phyloP scores from a whole-genome alignment of 768 basidiomycete species.

The Pisolithus sp. region DNA sequence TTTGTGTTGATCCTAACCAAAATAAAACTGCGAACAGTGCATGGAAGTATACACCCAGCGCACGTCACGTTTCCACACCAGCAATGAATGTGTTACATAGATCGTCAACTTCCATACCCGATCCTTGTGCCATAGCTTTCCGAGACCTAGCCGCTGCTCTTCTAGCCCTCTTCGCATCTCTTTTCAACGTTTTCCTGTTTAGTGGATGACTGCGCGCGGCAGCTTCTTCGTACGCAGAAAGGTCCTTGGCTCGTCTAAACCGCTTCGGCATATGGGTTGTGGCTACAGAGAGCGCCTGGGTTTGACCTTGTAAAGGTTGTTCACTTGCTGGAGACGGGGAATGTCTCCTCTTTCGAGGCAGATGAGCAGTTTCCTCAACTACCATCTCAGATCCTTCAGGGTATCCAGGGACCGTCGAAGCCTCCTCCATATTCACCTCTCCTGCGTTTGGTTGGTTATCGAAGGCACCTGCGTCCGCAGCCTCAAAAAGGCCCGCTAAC shows the following conservation, averaged over 20 bases:
- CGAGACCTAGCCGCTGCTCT: slow-evolving; percentile 38
- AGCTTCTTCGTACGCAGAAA: slow-evolving; percentile 47
- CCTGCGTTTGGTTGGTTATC: slow-evolving; percentile 34
- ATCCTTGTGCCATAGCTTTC: slow-evolving; percentile 1
- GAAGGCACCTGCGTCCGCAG: slow-evolving; percentile 78
- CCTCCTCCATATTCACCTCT: slow-evolving; percentile 41
- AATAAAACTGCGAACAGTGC: too few species aligned
- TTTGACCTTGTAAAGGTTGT: neutral
- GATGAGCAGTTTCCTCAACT: slow-evolving; percentile 34
- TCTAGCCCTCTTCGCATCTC: slow-evolving; percentile 55
- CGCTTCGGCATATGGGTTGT: slow-evolving; percentile 44
- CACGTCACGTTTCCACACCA: neutral
- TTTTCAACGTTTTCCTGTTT: slow-evolving; percentile 53
- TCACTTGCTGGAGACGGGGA: slow-evolving; percentile 9
- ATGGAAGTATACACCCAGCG: too few species aligned
- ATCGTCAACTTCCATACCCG: slow-evolving; percentile 26
- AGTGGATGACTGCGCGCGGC: slow-evolving; percentile 42
- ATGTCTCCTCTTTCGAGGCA: slow-evolving; percentile 23
- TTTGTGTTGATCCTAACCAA: too few species aligned
- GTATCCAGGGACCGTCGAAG: slow-evolving; percentile 20
- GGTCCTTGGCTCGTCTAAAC: slow-evolving; percentile 48
- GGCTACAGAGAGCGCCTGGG: neutral
- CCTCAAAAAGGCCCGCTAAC: slow-evolving; percentile 72
- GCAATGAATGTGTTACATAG: slow-evolving; percentile 11
- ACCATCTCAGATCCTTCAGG: slow-evolving; percentile 29